Conservation (phyloP, 768 basidiomycete species). For the Boletellus sp. region DNA sequence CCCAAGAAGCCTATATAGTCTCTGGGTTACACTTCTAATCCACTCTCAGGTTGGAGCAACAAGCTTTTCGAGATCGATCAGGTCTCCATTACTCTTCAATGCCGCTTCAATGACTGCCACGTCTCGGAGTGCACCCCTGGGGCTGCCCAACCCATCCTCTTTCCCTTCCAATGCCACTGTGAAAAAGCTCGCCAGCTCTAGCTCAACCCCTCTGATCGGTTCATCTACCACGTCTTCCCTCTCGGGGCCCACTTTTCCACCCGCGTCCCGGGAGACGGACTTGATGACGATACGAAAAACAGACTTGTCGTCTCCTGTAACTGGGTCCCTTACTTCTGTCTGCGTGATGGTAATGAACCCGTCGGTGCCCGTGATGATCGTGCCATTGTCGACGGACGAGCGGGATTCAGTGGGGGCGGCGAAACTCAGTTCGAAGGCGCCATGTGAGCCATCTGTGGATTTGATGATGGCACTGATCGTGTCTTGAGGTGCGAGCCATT, state of each 20-base stretch:
- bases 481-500: conserved; percentile 74
- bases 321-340: conserved; percentile 22
- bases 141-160: conserved; percentile 56
- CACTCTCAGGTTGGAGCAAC: conserved; percentile 11
- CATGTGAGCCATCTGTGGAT: conserved; percentile 48
- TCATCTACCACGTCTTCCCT: conserved; percentile 48
- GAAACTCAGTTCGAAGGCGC: conserved; percentile 60
- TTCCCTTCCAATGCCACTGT: conserved; percentile 44
- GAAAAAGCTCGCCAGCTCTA: conserved; percentile 59
- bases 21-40: not conserved
- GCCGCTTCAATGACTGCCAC: conserved; percentile 79
- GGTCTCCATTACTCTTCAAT: conserved; percentile 59
- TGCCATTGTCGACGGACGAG: conserved; percentile 27
- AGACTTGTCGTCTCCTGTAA: conserved; percentile 21
- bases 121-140: conserved; percentile 62
- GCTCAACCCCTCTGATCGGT: conserved; percentile 47
- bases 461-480: conserved; percentile 61
- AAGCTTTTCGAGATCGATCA: conserved; percentile 51
- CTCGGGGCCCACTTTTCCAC: conserved; percentile 27
- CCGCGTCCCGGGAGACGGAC: conserved; percentile 17
- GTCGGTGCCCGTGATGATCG: conserved; percentile 55
- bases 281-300: conserved; percentile 41
- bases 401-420: conserved; percentile 49
- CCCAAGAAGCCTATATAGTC: not conserved
- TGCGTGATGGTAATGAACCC: conserved; percentile 55